Conservation (phyloP, 768 basidiomycete species). For the Collybia nuda region DNA sequence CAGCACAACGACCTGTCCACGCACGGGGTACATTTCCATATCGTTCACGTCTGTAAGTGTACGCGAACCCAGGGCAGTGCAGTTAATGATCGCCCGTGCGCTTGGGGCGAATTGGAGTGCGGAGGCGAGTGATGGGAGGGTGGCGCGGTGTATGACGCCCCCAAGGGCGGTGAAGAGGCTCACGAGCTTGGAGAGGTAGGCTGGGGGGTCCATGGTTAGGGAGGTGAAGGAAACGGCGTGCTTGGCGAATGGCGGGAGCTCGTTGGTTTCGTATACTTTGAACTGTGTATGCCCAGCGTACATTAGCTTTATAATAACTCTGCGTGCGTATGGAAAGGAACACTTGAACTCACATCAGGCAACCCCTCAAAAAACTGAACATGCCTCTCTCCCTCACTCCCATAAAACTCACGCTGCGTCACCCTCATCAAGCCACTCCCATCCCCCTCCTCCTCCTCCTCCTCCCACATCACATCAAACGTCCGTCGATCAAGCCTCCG, state of each 20-base stretch:
- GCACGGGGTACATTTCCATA: constrained; percentile 8
- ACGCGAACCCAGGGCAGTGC: constrained; percentile 11
- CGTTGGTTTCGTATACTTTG: not conserved
- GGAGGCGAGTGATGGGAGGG: constrained; percentile 5
- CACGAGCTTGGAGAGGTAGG: constrained; percentile 8
- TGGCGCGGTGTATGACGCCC: constrained; percentile 5
- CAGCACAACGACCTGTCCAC: constrained; percentile 12
- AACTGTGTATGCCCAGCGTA: constrained; percentile 9
- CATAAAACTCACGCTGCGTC: constrained; percentile 12
- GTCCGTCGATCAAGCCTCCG: constrained; percentile 9
- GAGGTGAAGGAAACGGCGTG: constrained; percentile 15
- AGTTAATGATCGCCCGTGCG: constrained; percentile 9
- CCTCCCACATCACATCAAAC: constrained; percentile 14
- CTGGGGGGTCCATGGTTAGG: constrained; percentile 10
- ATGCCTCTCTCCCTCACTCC: constrained; percentile 5
- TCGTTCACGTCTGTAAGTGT: constrained; percentile 9
- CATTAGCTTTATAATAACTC: too few relatives aligned
- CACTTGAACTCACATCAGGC: constrained; percentile 8
- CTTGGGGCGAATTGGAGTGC: constrained; percentile 3
- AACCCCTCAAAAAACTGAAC: constrained; percentile 10
- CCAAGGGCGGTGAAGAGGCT: constrained; percentile 6
- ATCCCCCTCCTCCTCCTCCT: constrained; percentile 7
- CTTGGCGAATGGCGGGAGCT: constrained; percentile 3
- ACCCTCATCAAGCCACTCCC: constrained; percentile 8
- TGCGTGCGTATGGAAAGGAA: too few relatives aligned